phyloP scores from a whole-genome alignment of 2,329 filamentous ascomycete genomes.

The Pseudogymnoascus sp. region DNA sequence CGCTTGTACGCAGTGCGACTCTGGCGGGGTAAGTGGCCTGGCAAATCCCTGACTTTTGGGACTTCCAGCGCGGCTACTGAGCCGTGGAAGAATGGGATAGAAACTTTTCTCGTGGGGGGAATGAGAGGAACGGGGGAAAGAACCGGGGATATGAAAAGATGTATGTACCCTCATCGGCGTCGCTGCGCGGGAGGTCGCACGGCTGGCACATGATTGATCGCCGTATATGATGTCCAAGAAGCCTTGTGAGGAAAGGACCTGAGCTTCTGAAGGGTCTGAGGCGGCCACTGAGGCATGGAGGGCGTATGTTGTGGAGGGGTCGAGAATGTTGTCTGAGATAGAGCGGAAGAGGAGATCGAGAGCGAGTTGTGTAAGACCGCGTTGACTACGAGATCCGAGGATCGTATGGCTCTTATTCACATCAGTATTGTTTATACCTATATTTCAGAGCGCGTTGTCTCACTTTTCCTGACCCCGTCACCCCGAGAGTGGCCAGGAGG shows the following conservation, averaged over 20 bases:
- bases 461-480: conserved; percentile 95
- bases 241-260: conserved; percentile 61
- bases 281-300: conserved; percentile 66
- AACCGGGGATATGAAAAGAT: conserved; percentile 15
- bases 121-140: conserved; percentile 17
- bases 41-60: conserved; percentile 24
- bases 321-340: conserved; percentile 63
- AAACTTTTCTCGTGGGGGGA: conserved; percentile 10
- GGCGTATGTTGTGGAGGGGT: conserved; percentile 47
- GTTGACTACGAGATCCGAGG: conserved; percentile 75
- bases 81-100: conserved; percentile 12
- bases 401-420: conserved; percentile 78
- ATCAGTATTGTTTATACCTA: conserved; percentile 9
- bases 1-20: not conserved
- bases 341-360: conserved; percentile 86
- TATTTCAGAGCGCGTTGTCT: conserved; percentile 5
- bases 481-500: conserved; percentile 81
- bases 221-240: conserved; percentile 75
- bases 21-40: conserved; percentile 15
- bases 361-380: conserved; percentile 83
- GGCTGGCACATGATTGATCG: conserved; percentile 50
- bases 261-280: conserved; percentile 74
- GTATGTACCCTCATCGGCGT: conserved; percentile 61
- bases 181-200: conserved; percentile 55
- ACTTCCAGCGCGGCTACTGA: conserved; percentile 20